A percentile compares a stretch with the other conserved stretches of the same genome.
These are phyloP conservation scores for Podospora pseudoanserina DNA, from an alignment of 495 filamentous ascomycete genomes.

Conservation along the genomic window DNA sequence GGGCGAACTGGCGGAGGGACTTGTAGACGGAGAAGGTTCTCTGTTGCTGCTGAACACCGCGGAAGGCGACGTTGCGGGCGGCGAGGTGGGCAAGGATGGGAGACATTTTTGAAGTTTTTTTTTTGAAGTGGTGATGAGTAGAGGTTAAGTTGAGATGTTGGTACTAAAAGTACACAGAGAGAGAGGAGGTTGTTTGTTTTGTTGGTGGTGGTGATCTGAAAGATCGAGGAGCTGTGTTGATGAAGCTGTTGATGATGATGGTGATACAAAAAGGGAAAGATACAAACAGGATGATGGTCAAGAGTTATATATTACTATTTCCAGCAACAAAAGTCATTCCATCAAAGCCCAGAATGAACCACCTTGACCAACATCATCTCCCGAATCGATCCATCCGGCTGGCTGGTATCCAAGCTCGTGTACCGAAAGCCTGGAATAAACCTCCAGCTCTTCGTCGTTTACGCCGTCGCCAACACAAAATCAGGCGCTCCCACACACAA, in stretches of 20 bases:
- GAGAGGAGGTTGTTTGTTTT: neutral
- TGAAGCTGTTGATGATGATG: neutral
- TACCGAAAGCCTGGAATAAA: neutral
- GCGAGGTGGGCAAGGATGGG: slow-evolving; percentile 5
- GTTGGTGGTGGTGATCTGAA: neutral
- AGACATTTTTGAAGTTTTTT: slow-evolving; percentile 6
- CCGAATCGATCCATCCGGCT: neutral
- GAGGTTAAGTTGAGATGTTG: neutral
- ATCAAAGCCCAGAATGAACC: neutral
- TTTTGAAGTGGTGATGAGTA: neutral
- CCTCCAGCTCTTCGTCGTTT: neutral
- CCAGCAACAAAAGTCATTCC: neutral
- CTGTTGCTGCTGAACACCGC: neutral
- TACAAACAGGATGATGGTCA: neutral
- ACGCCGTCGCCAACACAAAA: neutral
- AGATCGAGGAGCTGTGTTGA: slow-evolving; percentile 1
- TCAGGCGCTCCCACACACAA: neutral
- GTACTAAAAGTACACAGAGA: neutral
- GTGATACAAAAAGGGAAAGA: neutral
- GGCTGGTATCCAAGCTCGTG: neutral
- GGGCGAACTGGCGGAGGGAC: slow-evolving; percentile 8
- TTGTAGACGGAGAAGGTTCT: slow-evolving; percentile 3
- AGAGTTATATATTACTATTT: neutral
- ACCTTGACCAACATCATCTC: neutral
- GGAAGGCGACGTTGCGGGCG: slow-evolving; percentile 6